A percentile compares a stretch with the other conserved stretches of the same genome.
phyloP scores from a whole-genome alignment of 495 filamentous ascomycete genomes.

The Podospora bellae-mahoneyi region DNA sequence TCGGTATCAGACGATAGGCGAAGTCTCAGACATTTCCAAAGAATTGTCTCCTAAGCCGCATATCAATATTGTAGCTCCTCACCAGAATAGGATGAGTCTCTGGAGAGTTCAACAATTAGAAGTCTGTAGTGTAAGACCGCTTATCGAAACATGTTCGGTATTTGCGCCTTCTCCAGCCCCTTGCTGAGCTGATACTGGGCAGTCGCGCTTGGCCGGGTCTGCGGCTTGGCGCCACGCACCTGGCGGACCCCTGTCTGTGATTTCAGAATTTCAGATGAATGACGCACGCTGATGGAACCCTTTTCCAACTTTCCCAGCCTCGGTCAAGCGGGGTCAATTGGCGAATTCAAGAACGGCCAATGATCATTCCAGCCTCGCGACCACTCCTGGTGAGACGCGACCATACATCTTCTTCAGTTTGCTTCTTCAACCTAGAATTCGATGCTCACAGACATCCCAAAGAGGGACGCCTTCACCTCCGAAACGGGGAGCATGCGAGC shows the following conservation, averaged over 20 bases:
- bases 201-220: neutral
- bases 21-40: neutral
- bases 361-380: neutral
- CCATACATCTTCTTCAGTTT: neutral
- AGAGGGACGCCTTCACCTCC: neutral
- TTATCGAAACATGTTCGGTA: neutral
- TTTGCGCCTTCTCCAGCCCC: neutral
- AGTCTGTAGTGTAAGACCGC: neutral
- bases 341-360: neutral
- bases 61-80: too few species aligned
- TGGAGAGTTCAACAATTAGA: neutral
- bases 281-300: neutral
- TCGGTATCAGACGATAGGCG: too few species aligned
- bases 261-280: neutral
- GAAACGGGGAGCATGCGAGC: neutral
- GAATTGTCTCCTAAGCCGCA: too few species aligned
- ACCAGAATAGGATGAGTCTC: too few species aligned
- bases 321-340: neutral
- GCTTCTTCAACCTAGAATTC: neutral
- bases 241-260: neutral
- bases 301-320: constrained; percentile 6
- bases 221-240: constrained; percentile 1
- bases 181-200: neutral
- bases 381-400: neutral
- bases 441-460: neutral